Evolutionary conservation across 257 asterid genomes (phyloP), one percentile per base, ranked within the genome.

Genomic region (Solanum arcanum): DNA sequence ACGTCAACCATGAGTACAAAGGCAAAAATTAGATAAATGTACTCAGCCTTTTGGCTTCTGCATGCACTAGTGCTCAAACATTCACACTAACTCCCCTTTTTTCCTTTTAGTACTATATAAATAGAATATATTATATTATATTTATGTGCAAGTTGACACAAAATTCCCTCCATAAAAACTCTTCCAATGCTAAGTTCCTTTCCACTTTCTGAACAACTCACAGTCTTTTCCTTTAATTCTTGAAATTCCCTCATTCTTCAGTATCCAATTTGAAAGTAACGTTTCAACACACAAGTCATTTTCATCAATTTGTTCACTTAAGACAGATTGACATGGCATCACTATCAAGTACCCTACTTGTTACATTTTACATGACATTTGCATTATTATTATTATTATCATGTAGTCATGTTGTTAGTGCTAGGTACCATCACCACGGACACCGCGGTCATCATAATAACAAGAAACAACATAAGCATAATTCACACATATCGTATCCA

Each of bases 341-440:
- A 39, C 42, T 47, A 47, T 80, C 85, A 29, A 52, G n/a, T 52
- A 29, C 85, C 44, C 68, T 47, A 3, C 68, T 47, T 44, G 64
- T 41, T 44, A 41, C 29, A 25, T 44, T 77, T 46, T 46, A 84
- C 70, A 29, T 37, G 62, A n/a, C 60, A 39, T 5, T 64, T 42
- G 64, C 35, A 16, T 8, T 68, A 29, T 37, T 33, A 25, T 83
- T 74, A 33, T 16, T 11, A 31, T 41, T 76, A 35, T 10, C 6
- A 29, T 39, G 44, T 33, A 84, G 49, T 52, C 76, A 56, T 62
- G 86, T 25, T 56, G 70, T 62, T 52, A 87, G 14, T 42, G 94
- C 92, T 16, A 87, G 95, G 88, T 90, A 90, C 85, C 95, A 91
- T 60, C 81, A 88, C 56, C 93, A 90, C 46, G 85, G 85, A 10